Conservation (phyloP, 176 grass and related monocot species). For the Triticum urartu region DNA sequence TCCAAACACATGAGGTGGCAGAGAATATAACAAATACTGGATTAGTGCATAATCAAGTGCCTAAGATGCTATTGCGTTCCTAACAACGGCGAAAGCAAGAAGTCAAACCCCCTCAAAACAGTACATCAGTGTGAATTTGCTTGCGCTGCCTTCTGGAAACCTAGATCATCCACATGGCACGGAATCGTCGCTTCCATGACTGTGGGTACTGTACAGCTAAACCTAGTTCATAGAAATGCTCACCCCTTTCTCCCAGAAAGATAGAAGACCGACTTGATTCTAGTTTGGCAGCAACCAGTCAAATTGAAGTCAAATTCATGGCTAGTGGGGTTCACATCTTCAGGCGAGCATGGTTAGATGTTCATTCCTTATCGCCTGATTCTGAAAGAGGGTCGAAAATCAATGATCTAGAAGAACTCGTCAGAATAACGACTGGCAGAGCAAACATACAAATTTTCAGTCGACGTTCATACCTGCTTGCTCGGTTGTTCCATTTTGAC, state of each 20-base stretch:
- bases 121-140: slow-evolving; percentile 25
- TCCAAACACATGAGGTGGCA: slow-evolving; percentile 15
- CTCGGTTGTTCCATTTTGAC: slow-evolving; percentile 38
- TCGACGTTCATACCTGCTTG: slow-evolving; percentile 24
- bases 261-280: slow-evolving; percentile 19
- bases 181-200: slow-evolving; percentile 8
- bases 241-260: neutral
- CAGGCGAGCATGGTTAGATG: neutral
- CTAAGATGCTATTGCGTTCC: slow-evolving; percentile 28
- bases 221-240: slow-evolving; percentile 23
- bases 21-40: slow-evolving; percentile 21
- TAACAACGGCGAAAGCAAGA: slow-evolving; percentile 1
- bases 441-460: neutral
- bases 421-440: neutral
- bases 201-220: slow-evolving; percentile 45
- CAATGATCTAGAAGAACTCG: neutral
- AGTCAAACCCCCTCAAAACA: slow-evolving; percentile 21
- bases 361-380: slow-evolving; percentile 35
- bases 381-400: slow-evolving; percentile 35
- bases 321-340: neutral
- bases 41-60: slow-evolving; percentile 41
- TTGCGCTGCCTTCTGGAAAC: slow-evolving; percentile 30
- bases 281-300: neutral
- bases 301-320: slow-evolving; percentile 23
- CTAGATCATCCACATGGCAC: slow-evolving; percentile 47